These are phyloP conservation scores for Coemansia sp. DNA, from an alignment of 192 early-diverging fungal genomes.

Conservation along the genomic window DNA sequence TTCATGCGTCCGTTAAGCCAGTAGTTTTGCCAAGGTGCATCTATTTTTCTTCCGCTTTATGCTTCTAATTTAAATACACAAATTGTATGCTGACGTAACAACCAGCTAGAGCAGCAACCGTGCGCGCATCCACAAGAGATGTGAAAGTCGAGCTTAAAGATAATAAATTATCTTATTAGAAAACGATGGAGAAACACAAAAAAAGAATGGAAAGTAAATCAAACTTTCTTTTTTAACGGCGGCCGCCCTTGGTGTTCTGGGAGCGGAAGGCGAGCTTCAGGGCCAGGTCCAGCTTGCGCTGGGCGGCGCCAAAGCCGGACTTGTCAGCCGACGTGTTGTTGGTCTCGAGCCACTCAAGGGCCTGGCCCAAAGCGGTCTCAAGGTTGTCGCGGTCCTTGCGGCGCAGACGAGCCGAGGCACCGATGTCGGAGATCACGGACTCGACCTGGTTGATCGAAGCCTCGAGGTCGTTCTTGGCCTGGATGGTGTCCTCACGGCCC, in stretches of 20 bases:
- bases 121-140: no score
- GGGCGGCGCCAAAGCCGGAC: conserved; percentile 60
- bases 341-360: conserved; percentile 71
- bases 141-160: neutral
- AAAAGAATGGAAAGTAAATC: neutral
- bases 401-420: conserved; percentile 69
- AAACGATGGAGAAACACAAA: neutral
- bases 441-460: conserved; percentile 71
- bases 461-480: conserved; percentile 82
- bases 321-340: conserved; percentile 57
- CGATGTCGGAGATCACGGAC: conserved; percentile 65
- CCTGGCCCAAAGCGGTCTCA: conserved; percentile 72
- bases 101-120: no score
- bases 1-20: neutral
- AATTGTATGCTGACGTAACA: no score
- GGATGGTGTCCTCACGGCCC: conserved; percentile 67
- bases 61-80: no score
- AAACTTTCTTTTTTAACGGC: conserved; percentile 23
- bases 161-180: neutral
- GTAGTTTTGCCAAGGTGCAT: neutral
- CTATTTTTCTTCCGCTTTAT: neutral
- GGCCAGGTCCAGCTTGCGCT: conserved; percentile 70
- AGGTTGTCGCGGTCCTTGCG: conserved; percentile 67
- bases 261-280: conserved; percentile 62
- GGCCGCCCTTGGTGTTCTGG: conserved; percentile 22